These are phyloP conservation scores for Coemansia pectinata DNA, from an alignment of 192 early-diverging fungal genomes.

Conservation along the genomic window DNA sequence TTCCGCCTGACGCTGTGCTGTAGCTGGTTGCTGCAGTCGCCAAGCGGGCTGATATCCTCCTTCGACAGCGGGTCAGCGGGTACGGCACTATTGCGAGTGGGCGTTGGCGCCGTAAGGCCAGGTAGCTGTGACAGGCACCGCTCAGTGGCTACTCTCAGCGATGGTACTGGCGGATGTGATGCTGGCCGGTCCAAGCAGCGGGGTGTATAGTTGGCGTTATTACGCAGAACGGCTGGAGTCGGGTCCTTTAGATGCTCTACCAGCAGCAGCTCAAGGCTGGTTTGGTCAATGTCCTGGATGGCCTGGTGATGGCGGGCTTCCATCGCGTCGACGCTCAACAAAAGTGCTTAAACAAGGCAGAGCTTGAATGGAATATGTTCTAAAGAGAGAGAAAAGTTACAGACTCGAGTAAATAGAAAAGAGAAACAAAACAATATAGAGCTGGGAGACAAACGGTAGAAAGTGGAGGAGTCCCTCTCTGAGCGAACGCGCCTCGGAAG, in stretches of 20 bases:
- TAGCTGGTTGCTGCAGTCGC: not conserved
- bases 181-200: not conserved
- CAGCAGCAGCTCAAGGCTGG: conserved; percentile 32
- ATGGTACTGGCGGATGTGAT: not conserved
- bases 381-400: not conserved
- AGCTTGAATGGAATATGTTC: conserved; percentile 1
- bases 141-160: not conserved
- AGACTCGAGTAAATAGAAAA: not conserved
- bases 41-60: conserved; percentile 20
- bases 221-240: conserved; percentile 26
- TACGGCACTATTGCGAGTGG: not conserved
- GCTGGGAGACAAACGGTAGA: not conserved
- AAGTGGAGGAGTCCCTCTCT: conserved; percentile 2
- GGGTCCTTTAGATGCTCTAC: conserved; percentile 19
- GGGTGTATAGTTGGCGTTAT: not conserved
- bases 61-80: conserved; percentile 13
- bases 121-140: conserved; percentile 7
- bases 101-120: not conserved
- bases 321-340: not conserved
- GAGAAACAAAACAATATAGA: conserved; percentile 7
- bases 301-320: conserved; percentile 1
- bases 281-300: conserved; percentile 17
- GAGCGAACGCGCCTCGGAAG: not conserved
- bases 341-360: not conserved
- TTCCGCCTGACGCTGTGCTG: conserved; percentile 1